Base-by-base conservation (phyloP, 805 yeast species). In the Teunomyces funiuensis region DNA sequence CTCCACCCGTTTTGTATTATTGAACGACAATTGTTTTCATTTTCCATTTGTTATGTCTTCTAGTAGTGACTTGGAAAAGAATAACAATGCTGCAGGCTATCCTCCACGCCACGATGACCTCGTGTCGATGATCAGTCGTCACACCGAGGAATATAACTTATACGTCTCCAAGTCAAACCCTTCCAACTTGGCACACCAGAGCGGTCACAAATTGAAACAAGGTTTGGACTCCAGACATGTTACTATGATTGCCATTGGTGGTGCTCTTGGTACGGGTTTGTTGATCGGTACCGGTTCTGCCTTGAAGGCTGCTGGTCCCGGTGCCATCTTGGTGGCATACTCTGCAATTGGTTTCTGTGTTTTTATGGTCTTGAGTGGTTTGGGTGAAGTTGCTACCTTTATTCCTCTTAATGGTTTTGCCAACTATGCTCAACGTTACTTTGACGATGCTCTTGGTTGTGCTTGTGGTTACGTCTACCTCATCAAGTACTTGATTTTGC, bases 241-340 rank as follows among this genome's bases (percentile, higher is more conserved):
- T 47, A 73, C 80, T 42, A 80, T 83, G 85, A 80, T 83, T 55
- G 85, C 93, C 49, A 79, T 87, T 50, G 95, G 93, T 51, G 91
- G 93, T 51, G 86, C 91, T 6, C 64, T 86, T 39, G 93, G 93
- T 42, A 85, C 93, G 1, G 95, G 90, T 55, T 70, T 86, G 42
- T 68, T 86, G 49, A 82, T 86, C 50, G 88, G 90, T 53, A 83
- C 90, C 2, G 88, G 89, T 42, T 65, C 80, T 11, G 82, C 90
- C 1, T 69, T 86, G 41, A 69, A 73, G n/a, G 59, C 72, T 9
- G 88, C 87, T 10, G 95, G 95, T 6, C 91, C 84, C 2, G 84
- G 74, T 19, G 68, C 80, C 39, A 69, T 78, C 34, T 70, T 86
- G 31, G 73, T 86, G 39, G 77, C 88, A 3, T 88, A 86, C 57